Base-by-base conservation (phyloP, 106 monocot genomes). In the Allium cepa region DNA sequence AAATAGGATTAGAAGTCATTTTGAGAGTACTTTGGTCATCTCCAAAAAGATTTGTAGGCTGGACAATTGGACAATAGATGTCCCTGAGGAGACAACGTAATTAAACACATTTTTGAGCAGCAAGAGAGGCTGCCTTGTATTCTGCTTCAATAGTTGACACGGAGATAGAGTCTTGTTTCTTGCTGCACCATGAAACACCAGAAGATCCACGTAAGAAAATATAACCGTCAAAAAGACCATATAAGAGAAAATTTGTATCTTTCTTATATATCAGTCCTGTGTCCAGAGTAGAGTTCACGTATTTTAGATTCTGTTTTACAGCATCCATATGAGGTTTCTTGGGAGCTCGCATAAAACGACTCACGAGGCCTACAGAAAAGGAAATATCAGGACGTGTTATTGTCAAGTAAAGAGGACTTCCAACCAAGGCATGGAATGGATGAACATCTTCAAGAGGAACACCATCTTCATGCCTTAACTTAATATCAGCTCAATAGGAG, bases 371-470 rank as follows among this genome's bases (percentile, higher is more conserved):
- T 50, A 71, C 47, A 9, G 59, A 59, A 14, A 71, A 71, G 8
- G 49, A 8, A 70, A 70, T 70, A 57, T 58, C 70, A 6, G 47
- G 57, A 8, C 70, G 46, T 57, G 70, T 58, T 5, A 71, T 71
- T 18, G 71, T 59, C 27, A 71, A 71, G 7, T 71, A 71, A 1
- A 59, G 17, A 47, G 47, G 60, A 49, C 71, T 49, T 15, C 58
- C 58, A 17, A 71, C 60, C 17, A 71, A 59, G 17, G 59, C 11
- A 9, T 46, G 59, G 18, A 15, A 59, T 13, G 46, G 49, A 49
- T 6, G 36, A 56, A 56, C 14, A 56, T 69, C 36, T 8, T 7
- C 8, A 36, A 69, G 56, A 69, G 22, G 56, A 4, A 2, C 9
- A 10, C 69, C 69, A 7, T 69, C 69, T 13, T 69, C 69, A 56